Conservation (phyloP, 306 rosid genomes). For the Cucurbita argyrosperma region DNA sequence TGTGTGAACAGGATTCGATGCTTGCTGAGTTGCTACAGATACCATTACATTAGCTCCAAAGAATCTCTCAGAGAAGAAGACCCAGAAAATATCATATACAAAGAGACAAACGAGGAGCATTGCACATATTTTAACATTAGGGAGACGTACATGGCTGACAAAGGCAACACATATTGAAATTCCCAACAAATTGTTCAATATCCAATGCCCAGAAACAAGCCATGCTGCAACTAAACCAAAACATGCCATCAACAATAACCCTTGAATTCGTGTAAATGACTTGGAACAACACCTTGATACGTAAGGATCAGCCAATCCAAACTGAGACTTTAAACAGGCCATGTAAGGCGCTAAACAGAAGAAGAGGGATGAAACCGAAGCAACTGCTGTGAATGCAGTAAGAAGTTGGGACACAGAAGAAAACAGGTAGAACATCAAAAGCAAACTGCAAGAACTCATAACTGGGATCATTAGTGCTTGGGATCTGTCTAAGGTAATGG, state of each 20-base stretch:
- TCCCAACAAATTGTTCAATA: constrained; percentile 79
- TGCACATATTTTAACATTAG: constrained; percentile 91
- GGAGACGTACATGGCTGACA: constrained; percentile 96
- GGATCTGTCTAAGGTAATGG: constrained; percentile 77
- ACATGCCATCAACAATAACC: constrained; percentile 45
- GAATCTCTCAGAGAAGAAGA: constrained; percentile 92
- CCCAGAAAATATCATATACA: constrained; percentile 92
- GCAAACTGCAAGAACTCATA: constrained; percentile 92
- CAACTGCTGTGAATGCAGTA: constrained; percentile 79
- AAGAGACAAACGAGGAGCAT: constrained; percentile 82
- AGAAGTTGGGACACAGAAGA: constrained; percentile 85
- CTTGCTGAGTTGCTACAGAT: constrained; percentile 95
- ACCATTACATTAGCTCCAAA: constrained; percentile 98
- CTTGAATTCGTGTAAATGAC: constrained; percentile 74
- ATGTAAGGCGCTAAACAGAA: constrained; percentile 69
- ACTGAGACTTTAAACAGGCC: constrained; percentile 48
- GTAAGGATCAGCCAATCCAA: constrained; percentile 76
- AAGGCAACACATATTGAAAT: constrained; percentile 92
- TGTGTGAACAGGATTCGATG: constrained; percentile 89
- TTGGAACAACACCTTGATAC: constrained; percentile 93
- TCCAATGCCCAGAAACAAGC: constrained; percentile 97
- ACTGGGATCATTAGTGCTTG: constrained; percentile 96
- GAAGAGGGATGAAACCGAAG: constrained; percentile 71
- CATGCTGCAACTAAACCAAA: constrained; percentile 52
- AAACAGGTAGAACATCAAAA: constrained; percentile 95